Conservation (phyloP, 148 eudicot genomes). For the Diospyros kaki region DNA sequence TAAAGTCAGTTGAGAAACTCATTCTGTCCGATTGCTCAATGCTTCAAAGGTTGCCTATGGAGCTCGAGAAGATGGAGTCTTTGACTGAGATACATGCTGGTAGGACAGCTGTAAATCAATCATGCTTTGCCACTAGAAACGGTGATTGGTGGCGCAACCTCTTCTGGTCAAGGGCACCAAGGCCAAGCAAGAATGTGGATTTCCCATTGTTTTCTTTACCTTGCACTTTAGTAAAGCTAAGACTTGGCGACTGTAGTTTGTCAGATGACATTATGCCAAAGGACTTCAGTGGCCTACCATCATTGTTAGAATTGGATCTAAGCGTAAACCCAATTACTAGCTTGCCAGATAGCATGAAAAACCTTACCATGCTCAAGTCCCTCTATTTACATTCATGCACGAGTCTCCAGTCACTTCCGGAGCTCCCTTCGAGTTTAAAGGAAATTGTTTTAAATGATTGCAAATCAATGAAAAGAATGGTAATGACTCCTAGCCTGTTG, state of each 20-base stretch:
- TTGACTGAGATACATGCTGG: slow-evolving; percentile 2
- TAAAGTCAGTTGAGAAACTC: slow-evolving; percentile 10
- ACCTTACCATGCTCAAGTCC: neutral
- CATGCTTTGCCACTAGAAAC: neutral
- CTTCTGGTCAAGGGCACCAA: neutral
- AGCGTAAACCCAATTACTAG: slow-evolving; percentile 4
- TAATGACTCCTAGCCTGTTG: slow-evolving; percentile 7
- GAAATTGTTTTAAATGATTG: neutral
- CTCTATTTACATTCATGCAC: slow-evolving; percentile 3
- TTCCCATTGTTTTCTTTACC: slow-evolving; percentile 9
- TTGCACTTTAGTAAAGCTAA: neutral
- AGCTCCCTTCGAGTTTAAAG: slow-evolving; percentile 14
- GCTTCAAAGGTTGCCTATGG: slow-evolving; percentile 2
- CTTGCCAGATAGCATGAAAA: slow-evolving; percentile 11
- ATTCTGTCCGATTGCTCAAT: slow-evolving; percentile 14
- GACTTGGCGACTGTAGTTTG: neutral
- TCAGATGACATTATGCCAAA: neutral
- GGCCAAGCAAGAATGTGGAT: neutral
- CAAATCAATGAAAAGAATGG: neutral
- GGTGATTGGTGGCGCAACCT: neutral
- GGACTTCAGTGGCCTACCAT: neutral
- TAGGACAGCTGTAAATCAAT: neutral
- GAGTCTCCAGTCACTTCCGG: slow-evolving; percentile 13
- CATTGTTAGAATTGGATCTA: neutral
- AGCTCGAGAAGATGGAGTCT: slow-evolving; percentile 6